phyloP scores from a whole-genome alignment of 768 basidiomycete genomes.

The Mycena rebaudengoi region DNA sequence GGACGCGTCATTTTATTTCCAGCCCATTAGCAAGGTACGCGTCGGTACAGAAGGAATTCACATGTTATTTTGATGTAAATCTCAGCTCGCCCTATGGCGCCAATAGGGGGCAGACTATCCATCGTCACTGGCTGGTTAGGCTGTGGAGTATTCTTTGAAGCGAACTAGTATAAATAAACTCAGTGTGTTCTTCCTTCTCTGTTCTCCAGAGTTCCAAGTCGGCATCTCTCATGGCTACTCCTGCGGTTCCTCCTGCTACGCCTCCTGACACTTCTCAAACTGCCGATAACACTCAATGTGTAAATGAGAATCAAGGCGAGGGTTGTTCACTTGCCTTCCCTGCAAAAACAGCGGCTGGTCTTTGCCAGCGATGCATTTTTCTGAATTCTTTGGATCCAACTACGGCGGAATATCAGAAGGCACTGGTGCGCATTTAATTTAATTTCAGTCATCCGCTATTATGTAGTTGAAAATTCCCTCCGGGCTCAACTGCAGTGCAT shows the following conservation, averaged over 20 bases:
- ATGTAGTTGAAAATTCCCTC: not conserved
- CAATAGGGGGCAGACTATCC: too few species aligned
- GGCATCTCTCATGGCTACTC: not conserved
- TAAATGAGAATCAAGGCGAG: not conserved
- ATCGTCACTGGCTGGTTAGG: too few species aligned
- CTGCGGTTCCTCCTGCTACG: not conserved
- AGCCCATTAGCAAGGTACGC: too few species aligned
- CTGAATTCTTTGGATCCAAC: slow-evolving; percentile 4
- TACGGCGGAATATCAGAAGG: not conserved
- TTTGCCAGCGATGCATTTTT: not conserved
- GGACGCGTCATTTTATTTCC: too few species aligned
- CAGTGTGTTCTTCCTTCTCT: too few species aligned
- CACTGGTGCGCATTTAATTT: not conserved
- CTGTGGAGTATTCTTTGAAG: too few species aligned
- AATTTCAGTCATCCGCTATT: not conserved
- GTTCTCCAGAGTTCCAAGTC: too few species aligned
- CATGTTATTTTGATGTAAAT: too few species aligned
- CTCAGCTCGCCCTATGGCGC: too few species aligned
- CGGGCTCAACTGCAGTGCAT: not conserved
- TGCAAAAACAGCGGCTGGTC: not conserved
- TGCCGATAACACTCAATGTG: not conserved
- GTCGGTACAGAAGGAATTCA: too few species aligned
- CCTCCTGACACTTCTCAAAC: too few species aligned
- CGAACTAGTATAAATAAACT: too few species aligned
- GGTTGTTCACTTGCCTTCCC: not conserved